Evolutionary conservation across 2,329 filamentous ascomycete species (phyloP), one percentile per base, ranked within the genome.

Genomic region (Trichoderma koningii): DNA sequence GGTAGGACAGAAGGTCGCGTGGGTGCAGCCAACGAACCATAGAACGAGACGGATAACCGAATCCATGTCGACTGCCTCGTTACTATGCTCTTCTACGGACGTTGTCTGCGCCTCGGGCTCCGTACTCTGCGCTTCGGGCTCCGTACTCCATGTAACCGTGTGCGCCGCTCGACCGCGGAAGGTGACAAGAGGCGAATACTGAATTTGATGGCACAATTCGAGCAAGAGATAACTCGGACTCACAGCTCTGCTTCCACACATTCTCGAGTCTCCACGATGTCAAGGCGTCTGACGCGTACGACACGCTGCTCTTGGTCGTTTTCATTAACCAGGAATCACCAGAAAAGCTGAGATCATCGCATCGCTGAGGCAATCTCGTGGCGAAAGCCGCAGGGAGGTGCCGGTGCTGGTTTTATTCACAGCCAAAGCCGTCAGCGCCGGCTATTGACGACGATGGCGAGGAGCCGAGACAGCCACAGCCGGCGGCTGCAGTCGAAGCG

Each of bases 331-430:
- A 47, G 30, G 34, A 38, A 26, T 30, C 26, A 7, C n/a, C 51
- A 21, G 42, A 21, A 21, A 7, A 26, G 44, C 23, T 38, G 60
- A 63, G 34, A n/a, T 19, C 38, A 23, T 19, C 38, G n/a, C 44
- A 23, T 56, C 34, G 26, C n/a, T 45, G 21, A 38, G 44, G 30
- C 50, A 17, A 55, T 63, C 34, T 51, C 26, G 50, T 63, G 59
- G 59, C 50, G 34, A 45, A 63, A 56, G 30, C 26, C 50, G 15
- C 51, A 42, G 12, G 55, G 67, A 68, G 30, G 73, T 73, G 69
- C 76, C 75, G 66, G 76, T 76, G 62, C 30, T 75, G 55, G 76
- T 62, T 62, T 53, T 62, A 62, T 61, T 61, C 48, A 47, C 30
- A n/a, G 38, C 7, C 21, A 14, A 17, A 23, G 38, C 7, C 30